Conservation (phyloP, 495 filamentous ascomycete species). For the Lepraria neglecta region DNA sequence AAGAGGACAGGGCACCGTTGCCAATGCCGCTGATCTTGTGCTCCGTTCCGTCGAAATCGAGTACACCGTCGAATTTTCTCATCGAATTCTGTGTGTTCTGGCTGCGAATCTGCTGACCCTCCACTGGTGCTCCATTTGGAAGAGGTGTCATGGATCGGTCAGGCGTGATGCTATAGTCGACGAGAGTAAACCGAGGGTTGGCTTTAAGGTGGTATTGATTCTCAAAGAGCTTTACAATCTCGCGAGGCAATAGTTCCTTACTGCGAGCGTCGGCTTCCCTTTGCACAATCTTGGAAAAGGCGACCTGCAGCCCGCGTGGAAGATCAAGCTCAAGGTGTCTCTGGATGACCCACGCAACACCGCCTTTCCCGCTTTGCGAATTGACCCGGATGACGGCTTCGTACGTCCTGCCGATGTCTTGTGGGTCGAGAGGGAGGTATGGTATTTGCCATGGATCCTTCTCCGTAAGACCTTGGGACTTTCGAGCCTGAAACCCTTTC, state of each 20-base stretch:
- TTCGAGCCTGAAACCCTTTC: slow-evolving; percentile 79
- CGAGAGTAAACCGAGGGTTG: slow-evolving; percentile 75
- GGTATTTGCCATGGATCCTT: slow-evolving; percentile 68
- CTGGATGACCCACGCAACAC: slow-evolving; percentile 90
- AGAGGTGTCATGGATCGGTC: slow-evolving; percentile 76
- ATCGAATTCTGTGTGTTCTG: slow-evolving; percentile 65
- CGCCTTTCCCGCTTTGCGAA: slow-evolving; percentile 91
- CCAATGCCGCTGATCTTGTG: slow-evolving; percentile 73
- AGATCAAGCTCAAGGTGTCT: slow-evolving; percentile 84
- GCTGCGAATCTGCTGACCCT: slow-evolving; percentile 45
- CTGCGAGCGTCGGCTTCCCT: slow-evolving; percentile 62
- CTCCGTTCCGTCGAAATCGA: slow-evolving; percentile 76
- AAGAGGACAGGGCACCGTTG: slow-evolving; percentile 81
- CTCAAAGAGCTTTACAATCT: slow-evolving; percentile 84
- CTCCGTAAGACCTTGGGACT: slow-evolving; percentile 50
- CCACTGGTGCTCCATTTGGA: slow-evolving; percentile 34
- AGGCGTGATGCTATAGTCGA: slow-evolving; percentile 87
- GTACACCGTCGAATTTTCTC: slow-evolving; percentile 79
- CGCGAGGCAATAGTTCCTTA: slow-evolving; percentile 72
- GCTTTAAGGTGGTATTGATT: slow-evolving; percentile 73
- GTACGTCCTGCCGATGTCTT: slow-evolving; percentile 92
- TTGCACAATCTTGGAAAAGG: slow-evolving; percentile 85
- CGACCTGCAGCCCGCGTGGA: slow-evolving; percentile 86
- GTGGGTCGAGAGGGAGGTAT: slow-evolving; percentile 88
- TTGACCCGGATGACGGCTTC: slow-evolving; percentile 98